phyloP scores from a whole-genome alignment of 2,329 filamentous ascomycete species.

The Phaeophleospora eucalypticola region DNA sequence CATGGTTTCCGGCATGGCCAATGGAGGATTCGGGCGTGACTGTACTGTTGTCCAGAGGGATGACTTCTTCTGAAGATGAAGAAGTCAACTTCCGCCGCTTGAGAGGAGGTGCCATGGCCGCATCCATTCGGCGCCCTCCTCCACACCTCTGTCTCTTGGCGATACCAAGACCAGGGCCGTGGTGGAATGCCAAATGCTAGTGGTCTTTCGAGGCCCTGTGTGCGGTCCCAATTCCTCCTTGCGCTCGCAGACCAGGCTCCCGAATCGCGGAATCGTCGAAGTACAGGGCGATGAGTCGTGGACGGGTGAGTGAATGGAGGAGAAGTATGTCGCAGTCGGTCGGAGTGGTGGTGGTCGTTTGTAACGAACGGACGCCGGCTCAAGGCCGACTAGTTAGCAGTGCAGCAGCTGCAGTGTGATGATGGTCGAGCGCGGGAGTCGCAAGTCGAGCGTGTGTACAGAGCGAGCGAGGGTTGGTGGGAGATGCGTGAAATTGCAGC shows the following conservation, averaged over 20 bases:
- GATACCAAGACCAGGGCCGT: background rate
- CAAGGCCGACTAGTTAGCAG: slow-evolving; percentile 23
- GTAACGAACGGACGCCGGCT: slow-evolving; percentile 31
- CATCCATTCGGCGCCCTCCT: slow-evolving; percentile 19
- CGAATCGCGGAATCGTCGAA: background rate
- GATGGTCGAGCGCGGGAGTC: background rate
- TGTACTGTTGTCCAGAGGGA: slow-evolving; percentile 16
- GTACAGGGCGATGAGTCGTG: no score
- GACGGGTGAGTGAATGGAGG: no score
- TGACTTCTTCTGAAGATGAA: slow-evolving; percentile 3
- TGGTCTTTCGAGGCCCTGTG: background rate
- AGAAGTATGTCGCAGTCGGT: slow-evolving; percentile 26
- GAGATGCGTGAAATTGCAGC: background rate
- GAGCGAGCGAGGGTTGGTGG: background rate
- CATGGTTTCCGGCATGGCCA: slow-evolving; percentile 16
- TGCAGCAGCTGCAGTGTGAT: slow-evolving; percentile 5
- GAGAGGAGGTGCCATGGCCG: slow-evolving; percentile 27
- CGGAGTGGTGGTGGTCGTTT: slow-evolving; percentile 10
- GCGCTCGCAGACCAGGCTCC: background rate
- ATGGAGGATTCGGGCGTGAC: slow-evolving; percentile 7
- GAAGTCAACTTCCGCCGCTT: slow-evolving; percentile 26
- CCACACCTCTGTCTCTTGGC: background rate
- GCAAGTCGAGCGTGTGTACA: background rate
- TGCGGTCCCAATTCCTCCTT: background rate
- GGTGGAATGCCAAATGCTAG: background rate